Percentiles rank a stretch among this genome's conserved stretches.
Evolutionary conservation across 129 eudicot genomes (phyloP).

Genomic region (Apium graveolens): DNA sequence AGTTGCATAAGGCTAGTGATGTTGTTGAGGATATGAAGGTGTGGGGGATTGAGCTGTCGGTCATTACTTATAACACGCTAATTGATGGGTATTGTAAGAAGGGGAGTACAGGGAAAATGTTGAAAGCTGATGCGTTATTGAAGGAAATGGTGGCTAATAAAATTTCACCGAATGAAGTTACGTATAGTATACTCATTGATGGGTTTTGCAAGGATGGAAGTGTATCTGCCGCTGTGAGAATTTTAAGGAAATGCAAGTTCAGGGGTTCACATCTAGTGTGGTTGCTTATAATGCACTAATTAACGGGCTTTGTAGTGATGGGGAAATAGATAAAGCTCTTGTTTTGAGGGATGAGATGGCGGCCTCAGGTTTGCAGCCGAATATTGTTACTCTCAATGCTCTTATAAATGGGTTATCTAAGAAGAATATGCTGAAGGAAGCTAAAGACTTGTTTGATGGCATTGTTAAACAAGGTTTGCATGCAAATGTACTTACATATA

Average conservation of each 20-base stretch:
- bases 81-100: constrained; percentile 70
- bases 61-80: constrained; percentile 67
- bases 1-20: constrained; percentile 62
- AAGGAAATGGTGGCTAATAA: constrained; percentile 67
- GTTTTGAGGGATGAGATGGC: constrained; percentile 46
- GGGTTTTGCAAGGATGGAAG: constrained; percentile 76
- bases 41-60: constrained; percentile 52
- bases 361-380: constrained; percentile 51
- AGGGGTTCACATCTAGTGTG: constrained; percentile 43
- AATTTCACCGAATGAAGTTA: constrained; percentile 42
- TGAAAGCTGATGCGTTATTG: constrained; percentile 61
- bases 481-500: constrained; percentile 41
- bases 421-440: constrained; percentile 51
- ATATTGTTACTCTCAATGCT: constrained; percentile 51
- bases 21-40: constrained; percentile 68
- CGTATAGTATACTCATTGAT: constrained; percentile 60
- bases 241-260: constrained; percentile 62
- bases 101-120: constrained; percentile 65
- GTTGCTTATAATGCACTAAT: constrained; percentile 60
- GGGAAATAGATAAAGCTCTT: constrained; percentile 58
- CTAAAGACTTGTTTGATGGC: constrained; percentile 57
- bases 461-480: constrained; percentile 36
- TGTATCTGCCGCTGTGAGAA: constrained; percentile 44
- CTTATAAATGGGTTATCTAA: constrained; percentile 51
- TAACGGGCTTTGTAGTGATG: constrained; percentile 53